A percentile compares a stretch with the other conserved stretches of the same genome.
Evolutionary conservation across 352 stramenopile species (phyloP).

Genomic region (Globisporangium abappressorium): DNA sequence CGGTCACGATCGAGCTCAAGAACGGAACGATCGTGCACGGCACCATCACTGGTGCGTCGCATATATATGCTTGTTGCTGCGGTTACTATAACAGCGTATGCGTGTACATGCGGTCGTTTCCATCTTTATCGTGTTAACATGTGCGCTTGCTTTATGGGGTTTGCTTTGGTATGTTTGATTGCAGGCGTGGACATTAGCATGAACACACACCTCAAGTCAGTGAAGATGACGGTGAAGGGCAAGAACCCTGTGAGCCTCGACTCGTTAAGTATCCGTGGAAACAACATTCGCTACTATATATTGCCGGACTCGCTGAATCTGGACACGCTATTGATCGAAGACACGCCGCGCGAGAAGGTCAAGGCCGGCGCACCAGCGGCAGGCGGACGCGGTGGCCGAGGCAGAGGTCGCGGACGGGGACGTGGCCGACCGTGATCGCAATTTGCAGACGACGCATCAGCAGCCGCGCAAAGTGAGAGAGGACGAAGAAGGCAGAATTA

Average conservation of each 20-base stretch:
- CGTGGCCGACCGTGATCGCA: constrained; percentile 28
- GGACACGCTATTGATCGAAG: constrained; percentile 98
- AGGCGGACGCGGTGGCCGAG: constrained; percentile 72
- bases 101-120: neutral
- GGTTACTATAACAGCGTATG: neutral
- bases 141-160: neutral
- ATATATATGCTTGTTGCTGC: neutral
- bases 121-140: neutral
- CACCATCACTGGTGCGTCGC: constrained; percentile 90
- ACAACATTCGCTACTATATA: constrained; percentile 97
- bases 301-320: constrained; percentile 97
- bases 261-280: constrained; percentile 97
- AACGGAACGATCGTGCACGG: constrained; percentile 99
- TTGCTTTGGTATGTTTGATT: neutral
- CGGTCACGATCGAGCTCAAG: constrained; percentile 99
- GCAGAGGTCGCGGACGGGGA: constrained; percentile 70
- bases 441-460: neutral
- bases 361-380: constrained; percentile 61
- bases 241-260: constrained; percentile 98
- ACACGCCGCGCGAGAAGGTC: constrained; percentile 95
- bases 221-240: constrained; percentile 97
- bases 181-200: constrained; percentile 98
- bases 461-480: neutral
- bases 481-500: neutral
- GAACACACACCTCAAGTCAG: constrained; percentile 99